phyloP scores from a whole-genome alignment of 164 flowering plant species.

The Sedum album region DNA sequence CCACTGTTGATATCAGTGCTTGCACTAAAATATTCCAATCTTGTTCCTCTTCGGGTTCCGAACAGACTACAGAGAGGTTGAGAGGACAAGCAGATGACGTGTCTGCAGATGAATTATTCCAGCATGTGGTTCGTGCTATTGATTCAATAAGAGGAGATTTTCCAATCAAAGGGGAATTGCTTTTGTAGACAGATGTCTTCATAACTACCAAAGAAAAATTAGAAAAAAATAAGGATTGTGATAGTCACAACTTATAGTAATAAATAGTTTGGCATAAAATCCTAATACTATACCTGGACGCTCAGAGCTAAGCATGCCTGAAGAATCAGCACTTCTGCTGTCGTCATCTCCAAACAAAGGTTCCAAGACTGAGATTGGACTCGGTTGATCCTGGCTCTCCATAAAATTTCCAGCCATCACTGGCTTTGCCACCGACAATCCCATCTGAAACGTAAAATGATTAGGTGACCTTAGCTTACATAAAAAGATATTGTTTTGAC shows the following conservation, averaged over 20 bases:
- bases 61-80: conserved; percentile 16
- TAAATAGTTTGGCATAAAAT: not conserved
- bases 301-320: conserved; percentile 24
- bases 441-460: conserved; percentile 19
- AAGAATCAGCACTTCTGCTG: conserved; percentile 22
- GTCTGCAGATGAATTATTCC: conserved; percentile 47
- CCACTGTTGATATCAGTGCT: conserved; percentile 44
- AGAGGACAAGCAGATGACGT: conserved; percentile 24
- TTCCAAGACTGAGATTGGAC: conserved; percentile 45
- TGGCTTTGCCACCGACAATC: conserved; percentile 22
- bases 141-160: conserved; percentile 81
- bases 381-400: conserved; percentile 49
- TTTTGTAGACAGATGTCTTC: conserved; percentile 1
- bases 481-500: not conserved
- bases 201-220: not conserved
- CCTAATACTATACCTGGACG: not conserved
- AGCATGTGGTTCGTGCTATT: conserved; percentile 62
- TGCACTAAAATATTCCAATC: conserved; percentile 47
- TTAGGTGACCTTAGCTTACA: not conserved
- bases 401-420: conserved; percentile 12
- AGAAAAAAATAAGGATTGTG: not conserved
- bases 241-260: not conserved
- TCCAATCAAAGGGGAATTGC: conserved; percentile 47
- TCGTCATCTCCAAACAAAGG: conserved; percentile 56
- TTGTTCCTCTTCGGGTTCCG: conserved; percentile 33